phyloP scores from a whole-genome alignment of 352 stramenopile genomes.

The Phytophthora multivora region DNA sequence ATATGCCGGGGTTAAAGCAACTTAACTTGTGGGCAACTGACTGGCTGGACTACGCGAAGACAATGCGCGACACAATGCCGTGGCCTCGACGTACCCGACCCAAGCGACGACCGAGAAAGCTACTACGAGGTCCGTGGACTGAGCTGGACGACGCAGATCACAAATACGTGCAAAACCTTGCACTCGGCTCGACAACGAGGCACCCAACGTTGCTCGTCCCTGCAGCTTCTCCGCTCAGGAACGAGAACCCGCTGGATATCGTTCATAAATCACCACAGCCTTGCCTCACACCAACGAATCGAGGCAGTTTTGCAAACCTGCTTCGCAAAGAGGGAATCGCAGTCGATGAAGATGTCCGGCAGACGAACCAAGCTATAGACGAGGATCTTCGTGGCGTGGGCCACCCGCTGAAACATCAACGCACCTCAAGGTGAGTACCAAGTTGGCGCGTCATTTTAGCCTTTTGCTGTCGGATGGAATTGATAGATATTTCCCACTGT shows the following conservation, averaged over 20 bases:
- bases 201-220: slow-evolving; percentile 22
- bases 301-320: slow-evolving; percentile 50
- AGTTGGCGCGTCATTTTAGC: neutral
- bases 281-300: slow-evolving; percentile 42
- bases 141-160: slow-evolving; percentile 52
- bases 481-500: slow-evolving; percentile 8
- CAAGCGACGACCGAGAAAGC: slow-evolving; percentile 29
- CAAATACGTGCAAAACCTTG: slow-evolving; percentile 49
- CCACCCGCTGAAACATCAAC: slow-evolving; percentile 12
- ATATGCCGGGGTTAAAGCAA: slow-evolving; percentile 45
- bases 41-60: slow-evolving; percentile 39
- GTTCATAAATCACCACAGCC: slow-evolving; percentile 21
- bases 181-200: slow-evolving; percentile 15
- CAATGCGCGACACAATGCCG: slow-evolving; percentile 12
- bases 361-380: slow-evolving; percentile 34
- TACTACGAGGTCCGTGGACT: slow-evolving; percentile 39
- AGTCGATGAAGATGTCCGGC: slow-evolving; percentile 50
- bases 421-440: slow-evolving; percentile 3
- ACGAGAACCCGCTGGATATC: slow-evolving; percentile 11
- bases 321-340: slow-evolving; percentile 52
- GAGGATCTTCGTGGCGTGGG: slow-evolving; percentile 49
- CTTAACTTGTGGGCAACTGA: slow-evolving; percentile 32
- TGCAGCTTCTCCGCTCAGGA: neutral
- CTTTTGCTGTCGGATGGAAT: neutral
- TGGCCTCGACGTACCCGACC: slow-evolving; percentile 19